Evolutionary conservation across 2,329 filamentous ascomycete genomes (phyloP), one percentile per base, ranked within the genome.

Genomic region (Incumbomyces delicatus): DNA sequence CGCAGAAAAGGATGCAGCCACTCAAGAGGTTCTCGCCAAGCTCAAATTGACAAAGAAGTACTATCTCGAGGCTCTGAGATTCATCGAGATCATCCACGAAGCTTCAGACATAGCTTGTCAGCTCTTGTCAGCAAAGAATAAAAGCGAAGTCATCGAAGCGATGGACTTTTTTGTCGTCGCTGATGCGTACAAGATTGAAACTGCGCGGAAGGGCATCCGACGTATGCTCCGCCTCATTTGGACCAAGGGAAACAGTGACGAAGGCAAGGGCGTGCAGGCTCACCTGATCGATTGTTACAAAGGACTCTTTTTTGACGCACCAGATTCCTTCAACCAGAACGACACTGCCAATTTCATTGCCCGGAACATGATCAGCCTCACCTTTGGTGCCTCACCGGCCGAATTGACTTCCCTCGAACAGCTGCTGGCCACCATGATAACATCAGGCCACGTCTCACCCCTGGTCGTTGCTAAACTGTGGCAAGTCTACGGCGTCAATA

Each of bases 201-300:
- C 92, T 56, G 88, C 94, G 61, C 89, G 94, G 64, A 70, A 83
- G 33, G 92, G 94, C 48, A 96, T 98, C 60, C 80, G 90, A 49
- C 83, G 88, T 48, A 98, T 98, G 92, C 75, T 98, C 53, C 83
- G 90, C 44, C 74, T 98, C 16, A 98, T 98, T 64, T 98, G 92
- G 92, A 98, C 92, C 53, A 98, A 98, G 68, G 90, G 92, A 57
- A 98, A 96, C 67, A 96, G 88, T 58, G 92, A 98, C 60, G 94
- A 98, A 72, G 92, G 94, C 58, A 98, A 96, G 68, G 92, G 92
- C 47, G 89, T 98, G 2, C 94, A 98, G 63, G 86, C 85, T 2
- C 92, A 98, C 65, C 75, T 98, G 27, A 95, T 98, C 55, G 92
- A 98, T 57, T 95, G 87, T 64, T 98, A 98, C 71, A 92, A 85